phyloP scores from a whole-genome alignment of 805 yeast species.

The Lipomyces oligophaga region DNA sequence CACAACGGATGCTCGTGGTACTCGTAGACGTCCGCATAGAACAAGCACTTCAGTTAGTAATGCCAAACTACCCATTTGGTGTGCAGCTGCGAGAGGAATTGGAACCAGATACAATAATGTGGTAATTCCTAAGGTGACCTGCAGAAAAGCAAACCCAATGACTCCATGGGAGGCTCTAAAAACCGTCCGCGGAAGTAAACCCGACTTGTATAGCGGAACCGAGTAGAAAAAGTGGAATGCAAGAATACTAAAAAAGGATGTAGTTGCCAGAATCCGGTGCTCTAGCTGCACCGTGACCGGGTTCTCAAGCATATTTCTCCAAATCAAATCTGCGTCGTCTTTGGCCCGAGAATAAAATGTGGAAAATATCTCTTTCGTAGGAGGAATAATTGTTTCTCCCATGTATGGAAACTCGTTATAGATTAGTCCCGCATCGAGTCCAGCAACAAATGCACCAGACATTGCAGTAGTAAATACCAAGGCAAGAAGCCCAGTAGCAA shows the following conservation, averaged over 20 bases:
- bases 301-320: constrained; percentile 92
- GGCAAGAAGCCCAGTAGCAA: constrained; percentile 55
- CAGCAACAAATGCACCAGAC: constrained; percentile 98
- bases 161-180: constrained; percentile 56
- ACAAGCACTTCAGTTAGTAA: constrained; percentile 75
- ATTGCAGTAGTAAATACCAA: constrained; percentile 85
- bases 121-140: constrained; percentile 79
- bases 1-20: constrained; percentile 8
- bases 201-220: constrained; percentile 11
- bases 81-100: constrained; percentile 86
- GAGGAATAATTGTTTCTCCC: constrained; percentile 76
- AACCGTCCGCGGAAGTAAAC: constrained; percentile 54
- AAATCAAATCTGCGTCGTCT: constrained; percentile 70
- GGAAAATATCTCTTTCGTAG: constrained; percentile 71
- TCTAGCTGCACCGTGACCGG: constrained; percentile 93
- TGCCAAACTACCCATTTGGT: constrained; percentile 95
- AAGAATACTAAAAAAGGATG: constrained; percentile 60
- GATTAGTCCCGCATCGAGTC: constrained; percentile 93
- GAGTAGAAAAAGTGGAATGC: constrained; percentile 55
- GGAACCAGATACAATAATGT: constrained; percentile 90
- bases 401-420: constrained; percentile 95
- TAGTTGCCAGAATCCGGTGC: constrained; percentile 79
- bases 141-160: constrained; percentile 80
- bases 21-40: constrained; percentile 49
- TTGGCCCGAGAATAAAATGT: constrained; percentile 62